Evolutionary conservation across 73 alveolate species (phyloP).

Genomic region (Paramecium biaurelia): DNA sequence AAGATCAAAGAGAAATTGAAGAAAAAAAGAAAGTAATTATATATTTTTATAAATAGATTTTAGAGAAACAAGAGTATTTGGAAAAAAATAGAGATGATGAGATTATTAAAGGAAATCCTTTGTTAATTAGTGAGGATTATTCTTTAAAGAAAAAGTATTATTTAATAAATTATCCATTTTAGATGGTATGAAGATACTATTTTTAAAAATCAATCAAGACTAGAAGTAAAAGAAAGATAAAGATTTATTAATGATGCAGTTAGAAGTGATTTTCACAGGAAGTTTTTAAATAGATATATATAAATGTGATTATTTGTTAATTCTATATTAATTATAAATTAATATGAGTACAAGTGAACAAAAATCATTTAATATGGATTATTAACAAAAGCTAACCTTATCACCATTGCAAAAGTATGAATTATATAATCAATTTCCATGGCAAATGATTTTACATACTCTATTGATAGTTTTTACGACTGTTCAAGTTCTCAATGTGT

Average conservation of each 20-base stretch:
- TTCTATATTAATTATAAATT: slow-evolving; percentile 14
- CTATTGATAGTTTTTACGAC: slow-evolving; percentile 54
- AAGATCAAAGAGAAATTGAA: slow-evolving; percentile 89
- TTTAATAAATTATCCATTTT: background rate
- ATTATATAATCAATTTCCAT: slow-evolving; percentile 40
- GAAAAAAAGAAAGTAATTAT: slow-evolving; percentile 70
- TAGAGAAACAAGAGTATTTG: slow-evolving; percentile 76
- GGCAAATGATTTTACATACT: slow-evolving; percentile 49
- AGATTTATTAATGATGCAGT: slow-evolving; percentile 97
- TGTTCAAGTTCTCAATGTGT: slow-evolving; percentile 37
- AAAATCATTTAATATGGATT: background rate
- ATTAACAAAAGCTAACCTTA: background rate
- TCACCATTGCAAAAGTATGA: background rate
- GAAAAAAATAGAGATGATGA: slow-evolving; percentile 82
- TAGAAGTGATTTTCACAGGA: slow-evolving; percentile 95
- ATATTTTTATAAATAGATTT: background rate
- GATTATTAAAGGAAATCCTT: slow-evolving; percentile 83
- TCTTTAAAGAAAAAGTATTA: slow-evolving; percentile 83
- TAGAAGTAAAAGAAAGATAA: slow-evolving; percentile 84
- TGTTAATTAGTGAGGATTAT: slow-evolving; percentile 81
- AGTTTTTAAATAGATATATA: slow-evolving; percentile 84
- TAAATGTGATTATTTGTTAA: slow-evolving; percentile 58
- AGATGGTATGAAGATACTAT: slow-evolving; percentile 98
- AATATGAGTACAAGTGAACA: background rate
- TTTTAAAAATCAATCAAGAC: slow-evolving; percentile 91